These are phyloP conservation scores for Bauhinia variegata DNA, from an alignment of 306 rosid genomes.

Conservation along the genomic window DNA sequence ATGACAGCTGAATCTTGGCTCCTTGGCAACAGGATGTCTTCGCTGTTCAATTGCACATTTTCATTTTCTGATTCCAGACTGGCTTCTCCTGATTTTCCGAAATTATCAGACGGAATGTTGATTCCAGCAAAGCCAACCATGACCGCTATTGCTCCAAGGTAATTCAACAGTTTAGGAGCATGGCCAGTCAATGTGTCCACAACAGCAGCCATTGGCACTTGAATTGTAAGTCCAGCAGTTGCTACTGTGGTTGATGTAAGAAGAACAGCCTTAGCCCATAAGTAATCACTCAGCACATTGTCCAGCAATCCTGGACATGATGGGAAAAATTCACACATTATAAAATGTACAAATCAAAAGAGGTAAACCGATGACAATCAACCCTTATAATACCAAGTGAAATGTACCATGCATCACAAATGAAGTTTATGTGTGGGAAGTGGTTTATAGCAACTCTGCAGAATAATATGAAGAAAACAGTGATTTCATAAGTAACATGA, in stretches of 20 bases:
- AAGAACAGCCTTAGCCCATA: slow-evolving; percentile 99
- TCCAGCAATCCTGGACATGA: slow-evolving; percentile 74
- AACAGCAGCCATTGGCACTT: slow-evolving; percentile 92
- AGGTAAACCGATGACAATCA: not conserved
- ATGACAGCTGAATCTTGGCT: slow-evolving; percentile 33
- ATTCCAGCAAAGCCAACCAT: slow-evolving; percentile 89
- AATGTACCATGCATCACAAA: not conserved
- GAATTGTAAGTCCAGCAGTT: slow-evolving; percentile 93
- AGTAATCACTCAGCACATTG: slow-evolving; percentile 89
- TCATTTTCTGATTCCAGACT: slow-evolving; percentile 54
- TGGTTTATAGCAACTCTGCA: not conserved
- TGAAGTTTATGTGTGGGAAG: not conserved
- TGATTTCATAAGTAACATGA: not conserved
- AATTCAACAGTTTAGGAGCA: slow-evolving; percentile 77
- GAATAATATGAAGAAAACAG: no score
- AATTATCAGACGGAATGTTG: slow-evolving; percentile 69
- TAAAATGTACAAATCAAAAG: slow-evolving; percentile 20
- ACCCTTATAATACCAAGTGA: slow-evolving; percentile 1
- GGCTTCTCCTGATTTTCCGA: slow-evolving; percentile 45
- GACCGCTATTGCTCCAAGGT: slow-evolving; percentile 79
- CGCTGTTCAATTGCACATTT: slow-evolving; percentile 22
- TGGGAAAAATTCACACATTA: slow-evolving; percentile 27
- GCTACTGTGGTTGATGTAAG: slow-evolving; percentile 95
- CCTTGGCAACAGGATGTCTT: slow-evolving; percentile 34
- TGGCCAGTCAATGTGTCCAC: slow-evolving; percentile 76